Evolutionary conservation across 129 eudicot genomes (phyloP), one percentile per base, ranked within the genome.

Genomic region (sunflower (Helianthus annuus)): DNA sequence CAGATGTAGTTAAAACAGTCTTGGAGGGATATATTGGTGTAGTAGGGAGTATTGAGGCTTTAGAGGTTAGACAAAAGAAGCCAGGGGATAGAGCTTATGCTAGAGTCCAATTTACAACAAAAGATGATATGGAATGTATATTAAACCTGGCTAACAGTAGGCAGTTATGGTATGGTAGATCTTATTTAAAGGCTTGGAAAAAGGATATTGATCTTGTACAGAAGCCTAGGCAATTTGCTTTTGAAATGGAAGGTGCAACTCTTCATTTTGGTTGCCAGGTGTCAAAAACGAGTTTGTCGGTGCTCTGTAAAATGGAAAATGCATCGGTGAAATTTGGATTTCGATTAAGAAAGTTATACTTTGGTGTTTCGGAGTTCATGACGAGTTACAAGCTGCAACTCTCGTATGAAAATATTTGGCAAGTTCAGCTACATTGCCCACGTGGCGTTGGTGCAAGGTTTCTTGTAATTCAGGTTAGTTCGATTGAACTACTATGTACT

Each of bases 251-350:
- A 12, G 15, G 38, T 17, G 56, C 77, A 22, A 80, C 74, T 48
- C 79, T 91, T 45, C 83, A 77, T 57, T 82, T 84, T 61, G 97
- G 97, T 73, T 91, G 97, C 68, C 97, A 88, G 79, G 77, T 82
- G 46, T 86, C 92, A 10, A 55, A 46, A n/a, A 84, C 84, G 39
- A 68, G 34, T 72, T 88, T 91, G 63, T 46, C 84, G 11, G 90
- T 80, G 53, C 78, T 91, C 7, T 84, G 96, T 88, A 48, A 64
- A 62, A 42, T 24, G 44, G 10, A 38, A 27, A 46, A 68, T 52
- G 82, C 82, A 19, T 66, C 79, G n/a, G 80, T 91, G 60, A 80
- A 76, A 66, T 85, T 88, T 66, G 90, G 88, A 4, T 78, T 61
- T 67, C 87, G 88, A 24, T 15, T 78, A 76, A 88, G 88, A 75